phyloP scores from a whole-genome alignment of 2,329 filamentous ascomycete genomes.

The Fusarium gaditjirri region DNA sequence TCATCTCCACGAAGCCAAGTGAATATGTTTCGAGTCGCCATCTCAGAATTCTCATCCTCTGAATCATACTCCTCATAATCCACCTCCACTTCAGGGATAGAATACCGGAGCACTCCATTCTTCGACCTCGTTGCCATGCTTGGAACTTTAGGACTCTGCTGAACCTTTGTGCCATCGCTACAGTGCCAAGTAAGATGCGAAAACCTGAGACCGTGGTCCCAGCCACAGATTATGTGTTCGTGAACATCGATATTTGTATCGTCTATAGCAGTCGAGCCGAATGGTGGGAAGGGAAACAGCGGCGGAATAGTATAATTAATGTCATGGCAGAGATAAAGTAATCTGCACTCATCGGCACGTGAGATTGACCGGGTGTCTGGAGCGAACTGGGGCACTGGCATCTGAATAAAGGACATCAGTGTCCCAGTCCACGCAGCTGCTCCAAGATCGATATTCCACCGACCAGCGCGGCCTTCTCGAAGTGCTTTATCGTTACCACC shows the following conservation, averaged over 20 bases:
- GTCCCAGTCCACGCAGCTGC: constrained; percentile 33
- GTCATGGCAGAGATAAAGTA: constrained; percentile 28
- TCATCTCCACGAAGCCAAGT: no score
- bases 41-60: no score
- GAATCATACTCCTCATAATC: no score
- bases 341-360: constrained; percentile 35
- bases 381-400: not conserved
- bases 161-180: not conserved
- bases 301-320: constrained; percentile 19
- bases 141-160: not conserved
- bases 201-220: constrained; percentile 10
- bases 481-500: constrained; percentile 6
- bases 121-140: not conserved
- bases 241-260: constrained; percentile 36
- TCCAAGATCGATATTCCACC: constrained; percentile 28
- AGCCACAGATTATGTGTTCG: constrained; percentile 14
- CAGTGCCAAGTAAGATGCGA: constrained; percentile 13
- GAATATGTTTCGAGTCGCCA: no score
- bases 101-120: no score
- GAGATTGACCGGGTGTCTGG: not conserved
- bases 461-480: constrained; percentile 10
- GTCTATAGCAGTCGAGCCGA: constrained; percentile 18
- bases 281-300: constrained; percentile 30
- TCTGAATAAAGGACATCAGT: constrained; percentile 26
- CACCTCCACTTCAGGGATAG: no score